Evolutionary conservation across 2,329 filamentous ascomycete genomes (phyloP), one percentile per base, ranked within the genome.

Genomic region (Claviceps monticola): DNA sequence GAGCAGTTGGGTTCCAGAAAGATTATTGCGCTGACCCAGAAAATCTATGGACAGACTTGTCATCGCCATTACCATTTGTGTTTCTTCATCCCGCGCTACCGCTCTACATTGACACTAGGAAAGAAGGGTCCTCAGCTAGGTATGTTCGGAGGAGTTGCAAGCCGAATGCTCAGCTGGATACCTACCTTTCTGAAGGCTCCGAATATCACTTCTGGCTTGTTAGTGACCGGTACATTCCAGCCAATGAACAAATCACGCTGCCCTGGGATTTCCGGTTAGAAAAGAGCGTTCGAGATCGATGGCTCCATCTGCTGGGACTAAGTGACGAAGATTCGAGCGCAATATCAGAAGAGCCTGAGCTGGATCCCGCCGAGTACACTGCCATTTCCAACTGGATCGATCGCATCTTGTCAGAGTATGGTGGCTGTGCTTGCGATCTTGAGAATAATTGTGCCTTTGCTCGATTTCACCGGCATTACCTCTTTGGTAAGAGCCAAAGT

Each of bases 151-250:
- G 91, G 57, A 97, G 93, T 61, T 98, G 93, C 70, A 82, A 80
- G 55, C 88, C 93, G 1, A 98, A 97, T 62, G 81, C 93, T n/a
- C 77, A 79, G 36, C 74, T 97, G 60, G 90, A 93, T 63, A 94
- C 90, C 0, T 86, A 89, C 57, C 79, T 96, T 47, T 87, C 87
- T 1, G 83, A 82, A 46, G 76, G 78, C 3, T 83, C 82, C 1
- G 84, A 91, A 57, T 95, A 91, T 62, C 88, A 93, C 63, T 95
- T 97, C 66, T 96, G 91, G 79, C 83, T 96, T 56, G 81, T 95
- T 54, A 89, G 88, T 59, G 87, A 87, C 59, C 79, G 85, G 50
- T 76, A 83, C 39, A 89, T 97, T 52, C 68, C 75, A 16, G 72
- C 80, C 1, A 73, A 75, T 42, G 80, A 82, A 60, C 79, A 82